A percentile compares a stretch with the other conserved stretches of the same genome.
Evolutionary conservation across 2,329 filamentous ascomycete species (phyloP).

Genomic region (Incumbomyces lentus): DNA sequence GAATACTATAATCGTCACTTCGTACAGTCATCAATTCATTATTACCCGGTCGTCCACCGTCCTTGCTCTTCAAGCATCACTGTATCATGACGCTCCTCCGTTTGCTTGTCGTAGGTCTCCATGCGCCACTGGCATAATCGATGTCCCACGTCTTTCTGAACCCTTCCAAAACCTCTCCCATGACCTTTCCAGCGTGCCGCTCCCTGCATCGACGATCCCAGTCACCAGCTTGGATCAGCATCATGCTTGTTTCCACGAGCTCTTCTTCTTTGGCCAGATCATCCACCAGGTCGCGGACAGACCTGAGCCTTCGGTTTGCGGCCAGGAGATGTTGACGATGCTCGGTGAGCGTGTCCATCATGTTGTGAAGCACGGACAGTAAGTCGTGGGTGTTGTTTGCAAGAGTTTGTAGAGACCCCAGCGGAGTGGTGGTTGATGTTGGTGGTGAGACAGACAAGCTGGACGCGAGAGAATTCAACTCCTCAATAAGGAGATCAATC

Average conservation of each 20-base stretch:
- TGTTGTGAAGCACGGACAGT: conserved; percentile 68
- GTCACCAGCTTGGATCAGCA: conserved; percentile 69
- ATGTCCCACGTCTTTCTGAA: conserved; percentile 51
- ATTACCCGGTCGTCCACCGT: background rate
- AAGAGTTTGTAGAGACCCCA: conserved; percentile 57
- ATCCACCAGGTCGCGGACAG: conserved; percentile 71
- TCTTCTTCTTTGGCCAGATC: conserved; percentile 80
- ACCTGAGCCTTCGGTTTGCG: conserved; percentile 67
- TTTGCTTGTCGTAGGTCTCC: background rate
- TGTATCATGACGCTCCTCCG: background rate
- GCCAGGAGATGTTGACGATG: conserved; percentile 76
- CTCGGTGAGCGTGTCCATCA: conserved; percentile 91
- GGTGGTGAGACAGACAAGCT: conserved; percentile 40
- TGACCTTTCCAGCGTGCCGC: conserved; percentile 73
- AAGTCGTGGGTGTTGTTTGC: conserved; percentile 63
- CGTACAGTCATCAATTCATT: no score
- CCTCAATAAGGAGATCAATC: conserved; percentile 47
- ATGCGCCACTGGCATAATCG: conserved; percentile 4
- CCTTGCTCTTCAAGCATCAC: background rate
- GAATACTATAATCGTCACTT: no score
- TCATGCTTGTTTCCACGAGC: conserved; percentile 66
- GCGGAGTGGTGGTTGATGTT: conserved; percentile 32
- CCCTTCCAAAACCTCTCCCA: conserved; percentile 76
- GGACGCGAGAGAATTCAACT: conserved; percentile 43
- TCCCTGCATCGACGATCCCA: conserved; percentile 69